Percentiles rank a stretch among this genome's conserved stretches.
Conservation (phyloP, 805 yeast genomes). For the Metschnikowia proteae region DNA sequence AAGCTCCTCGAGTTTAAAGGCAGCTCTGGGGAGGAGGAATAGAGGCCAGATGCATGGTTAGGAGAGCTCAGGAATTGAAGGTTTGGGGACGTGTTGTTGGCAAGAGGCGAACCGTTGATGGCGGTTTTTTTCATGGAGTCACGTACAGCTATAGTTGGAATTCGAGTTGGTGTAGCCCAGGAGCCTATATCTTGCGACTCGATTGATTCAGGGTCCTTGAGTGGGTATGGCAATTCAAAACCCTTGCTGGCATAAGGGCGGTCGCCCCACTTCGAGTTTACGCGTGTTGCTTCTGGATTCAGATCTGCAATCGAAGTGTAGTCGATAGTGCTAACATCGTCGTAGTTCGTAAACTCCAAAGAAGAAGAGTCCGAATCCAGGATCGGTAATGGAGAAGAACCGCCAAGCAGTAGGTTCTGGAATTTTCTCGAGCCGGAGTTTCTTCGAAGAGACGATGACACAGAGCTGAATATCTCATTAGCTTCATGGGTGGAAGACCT, state of each 20-base stretch:
- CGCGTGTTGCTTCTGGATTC: not conserved
- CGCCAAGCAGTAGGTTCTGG: constrained; percentile 18
- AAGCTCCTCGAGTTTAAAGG: constrained; percentile 8
- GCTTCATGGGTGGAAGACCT: not conserved
- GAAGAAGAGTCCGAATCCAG: constrained; percentile 4
- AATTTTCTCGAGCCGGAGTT: constrained; percentile 8
- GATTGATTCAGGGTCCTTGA: constrained; percentile 5
- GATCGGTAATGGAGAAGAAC: constrained; percentile 8
- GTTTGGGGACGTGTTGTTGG: constrained; percentile 8
- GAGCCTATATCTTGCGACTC: constrained; percentile 6
- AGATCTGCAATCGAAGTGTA: not conserved
- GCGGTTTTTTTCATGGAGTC: constrained; percentile 3
- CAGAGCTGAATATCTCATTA: not conserved
- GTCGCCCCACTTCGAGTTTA: not conserved
- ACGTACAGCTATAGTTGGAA: constrained; percentile 12
- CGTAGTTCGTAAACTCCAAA: constrained; percentile 2
- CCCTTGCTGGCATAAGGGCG: not conserved
- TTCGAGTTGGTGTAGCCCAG: constrained; percentile 14
- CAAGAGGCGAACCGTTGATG: not conserved
- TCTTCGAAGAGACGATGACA: not conserved
- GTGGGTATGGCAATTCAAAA: constrained; percentile 9
- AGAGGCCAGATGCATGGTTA: constrained; percentile 1
- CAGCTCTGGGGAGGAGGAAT: constrained; percentile 18
- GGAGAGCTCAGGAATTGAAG: constrained; percentile 6
- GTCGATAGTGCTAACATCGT: not conserved